These are phyloP conservation scores for Margaritispora aquatica DNA, from an alignment of 495 filamentous ascomycete genomes.

Conservation along the genomic window DNA sequence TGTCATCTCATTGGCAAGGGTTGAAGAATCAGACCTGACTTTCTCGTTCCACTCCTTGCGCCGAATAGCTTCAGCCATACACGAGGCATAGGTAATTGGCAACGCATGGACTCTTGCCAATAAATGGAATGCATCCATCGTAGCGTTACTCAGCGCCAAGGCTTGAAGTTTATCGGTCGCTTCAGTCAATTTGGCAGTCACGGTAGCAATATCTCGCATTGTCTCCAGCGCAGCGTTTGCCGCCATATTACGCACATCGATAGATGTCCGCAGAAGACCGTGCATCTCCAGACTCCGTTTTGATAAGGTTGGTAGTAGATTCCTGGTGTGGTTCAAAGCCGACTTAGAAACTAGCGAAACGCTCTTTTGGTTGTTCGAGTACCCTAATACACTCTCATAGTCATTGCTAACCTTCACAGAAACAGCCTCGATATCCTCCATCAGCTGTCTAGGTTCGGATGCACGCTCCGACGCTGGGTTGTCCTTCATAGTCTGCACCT, in stretches of 20 bases:
- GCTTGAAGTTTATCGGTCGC: conserved; percentile 63
- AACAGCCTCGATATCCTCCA: conserved; percentile 82
- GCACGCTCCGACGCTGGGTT: conserved; percentile 32
- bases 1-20: conserved; percentile 85
- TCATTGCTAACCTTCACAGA: conserved; percentile 82
- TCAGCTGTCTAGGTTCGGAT: conserved; percentile 43
- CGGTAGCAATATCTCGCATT: conserved; percentile 72
- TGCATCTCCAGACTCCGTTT: conserved; percentile 71
- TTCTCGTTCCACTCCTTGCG: conserved; percentile 89
- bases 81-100: conserved; percentile 82
- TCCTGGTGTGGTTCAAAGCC: conserved; percentile 78
- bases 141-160: conserved; percentile 63
- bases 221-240: conserved; percentile 54
- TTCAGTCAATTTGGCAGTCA: conserved; percentile 66
- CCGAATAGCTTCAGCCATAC: conserved; percentile 76
- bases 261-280: conserved; percentile 59
- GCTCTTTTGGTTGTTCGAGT: conserved; percentile 62
- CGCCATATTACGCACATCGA: conserved; percentile 52
- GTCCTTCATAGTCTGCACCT: conserved; percentile 34
- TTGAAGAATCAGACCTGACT: conserved; percentile 74
- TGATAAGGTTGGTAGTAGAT: conserved; percentile 73
- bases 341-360: conserved; percentile 77
- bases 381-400: conserved; percentile 68
- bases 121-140: conserved; percentile 65
- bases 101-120: conserved; percentile 70